Evolutionary conservation across 2,329 filamentous ascomycete species (phyloP), one percentile per base, ranked within the genome.

Genomic region (Aspergillus thermomutatus): DNA sequence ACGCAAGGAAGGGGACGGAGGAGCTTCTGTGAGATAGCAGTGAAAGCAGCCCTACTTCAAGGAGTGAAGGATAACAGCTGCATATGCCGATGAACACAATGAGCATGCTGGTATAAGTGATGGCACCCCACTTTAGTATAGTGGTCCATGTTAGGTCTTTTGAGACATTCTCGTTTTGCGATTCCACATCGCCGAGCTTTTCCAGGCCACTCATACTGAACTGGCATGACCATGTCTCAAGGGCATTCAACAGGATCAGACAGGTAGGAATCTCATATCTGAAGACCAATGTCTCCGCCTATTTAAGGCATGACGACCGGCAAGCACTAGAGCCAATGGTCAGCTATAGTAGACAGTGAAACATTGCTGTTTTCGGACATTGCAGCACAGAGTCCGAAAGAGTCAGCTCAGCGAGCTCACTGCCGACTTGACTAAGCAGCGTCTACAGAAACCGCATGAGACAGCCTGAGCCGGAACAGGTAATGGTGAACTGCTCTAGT

Each of bases 1-100:
- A 70, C n/a, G 69, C 68, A 53, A 64, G 69, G 50, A 71, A 72
- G 1, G 70, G 69, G 11, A 60, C 62, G 2, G 64, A 56, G 5
- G 40, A 34, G 23, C 64, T 52, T 37, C 60, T 61, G 27, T 63
- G 62, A 52, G 64, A 64, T 17, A 70, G 26, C 14, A 66, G 28
- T 1, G 61, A 56, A 2, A 63, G 51, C 10, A 65, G 53, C 27
- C 63, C 59, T 23, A 68, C 50, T 11, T 62, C 52, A 23, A 69
- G 28, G 3, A 66, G 51, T 1, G 63, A 61, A 3, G 65, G 61
- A 19, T 61, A 59, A 14, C 58, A 63, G 43, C 59, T 65, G 19
- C 58, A 63, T 19, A 66, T 37, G 27, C 62, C 50, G 1, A 58
- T 54, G n/a, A 67, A 54, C n/a, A 69, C 25, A 23, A 48, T 19